Evolutionary conservation across 169 alveolate genomes (phyloP).

Genomic region (Toxoplasma gondii): DNA sequence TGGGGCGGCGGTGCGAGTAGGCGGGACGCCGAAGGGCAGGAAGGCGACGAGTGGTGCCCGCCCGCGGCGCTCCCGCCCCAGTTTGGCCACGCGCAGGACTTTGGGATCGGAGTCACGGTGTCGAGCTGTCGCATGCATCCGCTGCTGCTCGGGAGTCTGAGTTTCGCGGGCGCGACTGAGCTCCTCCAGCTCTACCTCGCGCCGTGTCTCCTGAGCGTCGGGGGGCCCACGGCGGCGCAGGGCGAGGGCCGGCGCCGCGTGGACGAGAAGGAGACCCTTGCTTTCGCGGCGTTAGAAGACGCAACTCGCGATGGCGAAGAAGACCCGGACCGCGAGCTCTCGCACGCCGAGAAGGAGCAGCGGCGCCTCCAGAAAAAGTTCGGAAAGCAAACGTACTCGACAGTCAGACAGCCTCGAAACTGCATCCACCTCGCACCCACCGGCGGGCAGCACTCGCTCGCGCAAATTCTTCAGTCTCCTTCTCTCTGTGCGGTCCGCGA

Average conservation of each 20-base stretch:
- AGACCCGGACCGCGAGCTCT: not conserved
- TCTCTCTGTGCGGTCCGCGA: too few species aligned
- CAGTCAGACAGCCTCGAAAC: slow-evolving; percentile 52
- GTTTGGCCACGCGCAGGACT: not conserved
- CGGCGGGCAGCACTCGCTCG: not conserved
- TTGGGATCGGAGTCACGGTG: not conserved
- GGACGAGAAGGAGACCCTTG: not conserved
- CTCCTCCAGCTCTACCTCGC: slow-evolving; percentile 3
- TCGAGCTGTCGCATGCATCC: slow-evolving; percentile 36
- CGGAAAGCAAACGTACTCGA: slow-evolving; percentile 50
- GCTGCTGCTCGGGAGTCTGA: slow-evolving; percentile 42
- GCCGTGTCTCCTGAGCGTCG: not conserved
- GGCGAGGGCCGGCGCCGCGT: not conserved
- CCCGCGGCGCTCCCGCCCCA: slow-evolving; percentile 15
- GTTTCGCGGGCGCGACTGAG: slow-evolving; percentile 20
- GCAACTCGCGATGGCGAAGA: not conserved
- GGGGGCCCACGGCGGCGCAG: not conserved
- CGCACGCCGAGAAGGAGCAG: not conserved
- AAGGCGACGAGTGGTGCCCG: not conserved
- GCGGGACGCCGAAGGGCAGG: not conserved
- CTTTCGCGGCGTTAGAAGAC: not conserved
- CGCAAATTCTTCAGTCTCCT: not conserved
- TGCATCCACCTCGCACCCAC: slow-evolving; percentile 26
- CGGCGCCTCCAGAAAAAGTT: slow-evolving; percentile 48
- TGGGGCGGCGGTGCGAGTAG: not conserved